Evolutionary conservation across 352 stramenopile genomes (phyloP), one percentile per base, ranked within the genome.

Genomic region (Elongisporangium prolatum): DNA sequence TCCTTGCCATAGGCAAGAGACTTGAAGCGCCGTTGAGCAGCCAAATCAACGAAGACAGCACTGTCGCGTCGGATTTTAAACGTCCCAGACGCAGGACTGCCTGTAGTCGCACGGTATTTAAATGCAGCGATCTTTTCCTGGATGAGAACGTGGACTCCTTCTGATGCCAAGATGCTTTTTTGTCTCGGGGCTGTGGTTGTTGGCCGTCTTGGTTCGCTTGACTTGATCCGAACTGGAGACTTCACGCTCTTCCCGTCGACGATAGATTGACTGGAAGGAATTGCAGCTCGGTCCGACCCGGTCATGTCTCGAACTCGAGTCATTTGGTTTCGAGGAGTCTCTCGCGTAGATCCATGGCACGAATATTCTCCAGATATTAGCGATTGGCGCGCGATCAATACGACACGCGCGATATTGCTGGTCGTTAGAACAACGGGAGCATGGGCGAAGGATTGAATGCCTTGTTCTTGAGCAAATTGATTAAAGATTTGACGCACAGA

Each of bases 81-180:
- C 21, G 66, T 56, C 34, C 34, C 34, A 2, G 34, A 44, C 65
- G 64, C 9, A 75, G 40, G 14, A 53, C 51, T 17, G 50, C 71
- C 56, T 40, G 60, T 50, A 34, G 69, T 64, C 2, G 60, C 60
- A 51, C 76, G 73, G 57, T 82, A 61, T 54, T 82, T 61, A 57
- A 71, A 86, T 3, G 59, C 58, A 8, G 60, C 49, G 50, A 86
- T 21, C 52, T 74, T 79, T 21, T 86, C 76, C 56, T 77, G 72
- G 69, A 86, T 74, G 7, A 86, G 60, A 48, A 86, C 64, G 44
- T 86, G 76, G 3, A 58, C 56, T 17, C 76, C 76, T 28, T 86
- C 76, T 22, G 58, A 73, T 16, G 69, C 69, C 40, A 86, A 61
- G 55, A 86, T 78, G 34, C 76, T 86, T 44, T 44, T 44, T 11